Evolutionary conservation across 192 early-diverging fungal genomes (phyloP), one percentile per base, ranked within the genome.

Genomic region (Coemansia sp.): DNA sequence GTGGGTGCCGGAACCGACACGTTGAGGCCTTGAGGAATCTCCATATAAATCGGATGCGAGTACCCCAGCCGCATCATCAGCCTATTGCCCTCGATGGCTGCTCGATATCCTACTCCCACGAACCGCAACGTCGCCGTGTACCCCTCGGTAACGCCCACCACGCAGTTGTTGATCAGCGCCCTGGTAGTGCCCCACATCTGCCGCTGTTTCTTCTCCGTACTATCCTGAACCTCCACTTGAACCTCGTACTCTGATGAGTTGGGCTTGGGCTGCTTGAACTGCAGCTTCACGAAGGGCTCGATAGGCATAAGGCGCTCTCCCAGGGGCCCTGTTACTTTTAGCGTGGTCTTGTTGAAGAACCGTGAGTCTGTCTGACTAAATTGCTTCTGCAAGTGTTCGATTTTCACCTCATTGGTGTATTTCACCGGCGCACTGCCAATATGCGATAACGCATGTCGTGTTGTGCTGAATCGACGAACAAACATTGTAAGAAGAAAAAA

Each of bases 161-260:
- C 86, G 55, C 88, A 86, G 68, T 91, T 92, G 42, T 86, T 82
- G 30, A 96, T 83, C 37, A 93, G 72, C n/a, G 90, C 87, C 23
- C 93, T 82, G 5, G 94, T 93, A 3, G 96, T 99, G 42, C 96
- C 96, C 96, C 96, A 99, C 92, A 98, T 95, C 50, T 84, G 75
- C 53, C 83, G 63, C 70, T 99, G 94, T 42, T 85, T 80, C 61
- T 87, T 86, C 53, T 83, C 65, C n/a, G 58, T 53, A 11, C 80
- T 66, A 57, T 93, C 81, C 10, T 63, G 46, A 3, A 97, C 79
- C 1, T 35, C 47, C 6, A 92, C 65, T 50, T 68, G 65, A 30
- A 83, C 53, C 33, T 78, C 82, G 44, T 59, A 48, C 55, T 84
- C 81, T 8, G 55, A 43, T 10, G 16, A 40, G 0, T 37, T 36